Evolutionary conservation across 306 rosid genomes (phyloP), one percentile per base, ranked within the genome.

Genomic region (Sindora glabra): DNA sequence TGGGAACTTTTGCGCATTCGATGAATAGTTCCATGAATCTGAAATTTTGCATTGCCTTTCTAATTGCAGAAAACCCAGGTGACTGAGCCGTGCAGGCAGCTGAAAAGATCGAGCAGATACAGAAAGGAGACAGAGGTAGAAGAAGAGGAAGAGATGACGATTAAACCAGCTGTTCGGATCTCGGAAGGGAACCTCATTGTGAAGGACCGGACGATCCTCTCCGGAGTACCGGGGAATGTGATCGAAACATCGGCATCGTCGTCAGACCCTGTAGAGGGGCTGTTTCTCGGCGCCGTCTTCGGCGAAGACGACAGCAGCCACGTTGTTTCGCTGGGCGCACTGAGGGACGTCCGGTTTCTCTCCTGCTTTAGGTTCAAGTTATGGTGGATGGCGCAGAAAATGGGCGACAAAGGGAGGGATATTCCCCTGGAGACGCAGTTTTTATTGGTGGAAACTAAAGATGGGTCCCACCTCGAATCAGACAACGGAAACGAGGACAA

Each of bases 371-470:
- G 96, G 32, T 92, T 92, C 78, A 92, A 88, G 32, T 53, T 92
- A 83, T 92, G 98, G 98, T 92, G 98, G 98, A 88, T 92, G 96
- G 81, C 96, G 4, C 95, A 92, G 77, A 82, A 95, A 73, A 91
- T 91, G 91, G 96, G 96, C 0, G 69, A 21, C 19, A 63, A 65
- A 6, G 96, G 97, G 32, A 53, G 78, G 30, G 96, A 91, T 19
- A 30, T 91, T 13, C 97, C 97, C 3, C 14, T 83, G 48, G 97
- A 91, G 81, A 92, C 98, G 0, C 96, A 92, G 56, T 92, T 88
- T 67, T 67, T 91, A 84, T 75, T 92, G 27, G 79, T 86, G 51
- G 96, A 91, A 75, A 67, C 78, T 1, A 67, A 74, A 7, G 55
- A 58, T 6, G 77, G 74, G 14, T 77, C 80, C 56, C 53, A 75